Base-by-base conservation (phyloP, 345 rosid genomes). In the Excoecaria agallocha region DNA sequence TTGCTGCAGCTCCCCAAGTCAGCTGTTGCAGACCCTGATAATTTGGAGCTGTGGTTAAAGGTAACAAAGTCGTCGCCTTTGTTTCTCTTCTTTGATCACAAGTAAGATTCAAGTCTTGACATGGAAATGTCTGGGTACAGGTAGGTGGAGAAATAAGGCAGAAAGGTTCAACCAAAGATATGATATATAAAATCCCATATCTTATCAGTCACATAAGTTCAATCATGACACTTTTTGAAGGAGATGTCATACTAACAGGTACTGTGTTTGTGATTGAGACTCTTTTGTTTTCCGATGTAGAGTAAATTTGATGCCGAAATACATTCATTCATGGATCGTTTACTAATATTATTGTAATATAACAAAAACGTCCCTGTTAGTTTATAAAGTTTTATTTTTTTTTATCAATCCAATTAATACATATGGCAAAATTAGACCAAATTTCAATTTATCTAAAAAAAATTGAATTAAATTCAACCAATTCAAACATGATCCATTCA, bases 201-300 rank as follows among this genome's bases (percentile, higher is more conserved):
- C 92, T 93, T 78, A 84, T 93, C 64, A 93, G 98, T 81, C 90
- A 93, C 86, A 95, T 91, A 70, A 91, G 96, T 78, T 89, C 94
- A 25, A 85, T 93, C 43, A 90, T 93, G 99, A 91, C 97, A 30
- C 93, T 93, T 77, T 83, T 86, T 74, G 86, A 89, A 85, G 98
- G 96, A 81, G 97, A 94, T 83, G 86, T 89, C 61, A 94, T 94
- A 73, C 79, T 91, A 77, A 94, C 98, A 82, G 98, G 97, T 92
- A 86, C 62, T 19, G n/a, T 25, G 16, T n/a, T n/a, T n/a, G n/a
- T n/a, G n/a, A n/a, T n/a, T 16, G 38, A 58, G 50, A n/a, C 15
- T 39, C 25, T 54, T 48, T 20, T 6, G 19, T 12, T 30, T 67
- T 45, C 35, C 19, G 25, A 30, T 0, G 64, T 66, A 64, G 8